Evolutionary conservation across 2,329 filamentous ascomycete species (phyloP).

Genomic region (Drechslerella dactyloides): DNA sequence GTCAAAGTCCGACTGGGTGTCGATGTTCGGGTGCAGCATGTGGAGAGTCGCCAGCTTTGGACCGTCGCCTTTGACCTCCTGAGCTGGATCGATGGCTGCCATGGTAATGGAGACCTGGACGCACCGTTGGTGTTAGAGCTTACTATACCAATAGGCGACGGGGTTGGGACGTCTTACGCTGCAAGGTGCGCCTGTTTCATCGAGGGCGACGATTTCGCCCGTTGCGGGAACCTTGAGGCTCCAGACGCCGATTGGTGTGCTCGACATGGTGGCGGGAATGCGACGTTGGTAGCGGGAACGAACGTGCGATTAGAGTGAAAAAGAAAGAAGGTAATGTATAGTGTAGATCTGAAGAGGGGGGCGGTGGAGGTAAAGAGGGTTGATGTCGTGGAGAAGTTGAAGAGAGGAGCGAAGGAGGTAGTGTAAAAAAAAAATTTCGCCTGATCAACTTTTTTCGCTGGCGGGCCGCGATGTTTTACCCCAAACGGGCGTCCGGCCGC

Average conservation of each 20-base stretch:
- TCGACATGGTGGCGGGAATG: conserved; percentile 52
- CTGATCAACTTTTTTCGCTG: conserved; percentile 42
- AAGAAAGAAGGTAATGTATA: conserved; percentile 24
- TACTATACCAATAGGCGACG: conserved; percentile 2
- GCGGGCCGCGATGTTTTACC: conserved; percentile 39
- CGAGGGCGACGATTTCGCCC: conserved; percentile 79
- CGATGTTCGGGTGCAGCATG: conserved; percentile 73
- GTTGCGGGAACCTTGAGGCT: conserved; percentile 88
- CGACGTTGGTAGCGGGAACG: conserved; percentile 5
- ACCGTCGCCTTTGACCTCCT: conserved; percentile 69
- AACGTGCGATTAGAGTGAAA: conserved; percentile 52
- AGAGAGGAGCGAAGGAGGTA: conserved; percentile 36
- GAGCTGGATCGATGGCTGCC: conserved; percentile 93
- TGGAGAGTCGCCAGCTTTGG: conserved; percentile 82
- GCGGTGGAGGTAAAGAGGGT: conserved; percentile 12
- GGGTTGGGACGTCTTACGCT: conserved; percentile 25
- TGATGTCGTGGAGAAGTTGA: conserved; percentile 41
- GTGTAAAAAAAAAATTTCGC: conserved; percentile 52
- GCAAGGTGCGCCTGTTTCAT: conserved; percentile 59
- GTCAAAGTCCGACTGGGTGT: conserved; percentile 64
- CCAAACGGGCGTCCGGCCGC: conserved; percentile 14
- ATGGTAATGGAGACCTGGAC: conserved; percentile 92
- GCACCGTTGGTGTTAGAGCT: conserved; percentile 15
- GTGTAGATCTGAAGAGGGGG: conserved; percentile 27
- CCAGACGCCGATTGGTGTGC: conserved; percentile 76